Evolutionary conservation across 2,329 filamentous ascomycete species (phyloP).

Genomic region (Cladosporium sp.): DNA sequence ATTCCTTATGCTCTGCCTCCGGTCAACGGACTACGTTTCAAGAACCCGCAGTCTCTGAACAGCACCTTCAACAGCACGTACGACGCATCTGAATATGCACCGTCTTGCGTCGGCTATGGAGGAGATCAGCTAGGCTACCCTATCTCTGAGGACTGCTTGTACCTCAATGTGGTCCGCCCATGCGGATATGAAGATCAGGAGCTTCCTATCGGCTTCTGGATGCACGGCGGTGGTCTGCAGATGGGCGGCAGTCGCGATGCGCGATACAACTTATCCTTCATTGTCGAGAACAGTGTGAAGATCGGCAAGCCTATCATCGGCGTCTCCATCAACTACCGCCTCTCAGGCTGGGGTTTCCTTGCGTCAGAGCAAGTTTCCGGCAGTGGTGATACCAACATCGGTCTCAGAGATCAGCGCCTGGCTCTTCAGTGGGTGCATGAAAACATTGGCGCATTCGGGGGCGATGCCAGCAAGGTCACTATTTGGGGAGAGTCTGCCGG

Average conservation of each 20-base stretch:
- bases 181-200: constrained; percentile 39
- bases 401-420: constrained; percentile 41
- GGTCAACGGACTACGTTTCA: constrained; percentile 30
- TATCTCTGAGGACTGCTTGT: constrained; percentile 56
- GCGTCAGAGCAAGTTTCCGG: constrained; percentile 51
- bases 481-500: constrained; percentile 35
- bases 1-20: constrained; percentile 37
- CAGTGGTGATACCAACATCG: constrained; percentile 50
- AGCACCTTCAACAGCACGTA: constrained; percentile 37
- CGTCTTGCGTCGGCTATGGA: constrained; percentile 40
- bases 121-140: constrained; percentile 31
- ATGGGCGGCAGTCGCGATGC: constrained; percentile 46
- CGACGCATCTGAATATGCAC: constrained; percentile 39
- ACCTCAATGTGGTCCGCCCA: constrained; percentile 58
- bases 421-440: constrained; percentile 44
- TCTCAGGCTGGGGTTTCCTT: constrained; percentile 67
- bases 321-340: constrained; percentile 60
- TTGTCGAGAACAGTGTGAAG: constrained; percentile 46
- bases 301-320: constrained; percentile 51
- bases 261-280: constrained; percentile 60
- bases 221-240: constrained; percentile 45
- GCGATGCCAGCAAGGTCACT: constrained; percentile 57
- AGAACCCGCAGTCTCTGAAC: constrained; percentile 31
- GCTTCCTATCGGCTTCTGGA: constrained; percentile 46
- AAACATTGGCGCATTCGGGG: constrained; percentile 61